A percentile compares a stretch with the other conserved stretches of the same genome.
Evolutionary conservation across 2,329 filamentous ascomycete genomes (phyloP).

Genomic region (Pleochaeta shiraiana): DNA sequence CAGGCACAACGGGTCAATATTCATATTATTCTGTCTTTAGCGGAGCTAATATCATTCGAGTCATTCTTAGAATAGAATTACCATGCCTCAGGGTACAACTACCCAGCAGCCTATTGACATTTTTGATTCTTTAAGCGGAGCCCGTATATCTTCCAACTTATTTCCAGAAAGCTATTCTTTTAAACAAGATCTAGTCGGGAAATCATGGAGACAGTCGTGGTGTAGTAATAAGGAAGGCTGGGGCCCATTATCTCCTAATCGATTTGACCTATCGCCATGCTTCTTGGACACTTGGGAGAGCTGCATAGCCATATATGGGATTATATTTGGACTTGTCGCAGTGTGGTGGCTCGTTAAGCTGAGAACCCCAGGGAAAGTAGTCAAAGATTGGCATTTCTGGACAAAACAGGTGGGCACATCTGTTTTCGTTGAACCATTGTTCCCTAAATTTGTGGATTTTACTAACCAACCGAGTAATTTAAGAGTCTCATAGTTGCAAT

Average conservation of each 20-base stretch:
- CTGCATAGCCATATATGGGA: conserved; percentile 53
- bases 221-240: conserved; percentile 86
- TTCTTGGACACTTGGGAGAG: conserved; percentile 87
- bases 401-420: conserved; percentile 67
- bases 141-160: conserved; percentile 23
- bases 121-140: conserved; percentile 40
- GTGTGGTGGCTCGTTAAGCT: conserved; percentile 59
- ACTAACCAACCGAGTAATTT: too few relatives aligned
- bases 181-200: conserved; percentile 20
- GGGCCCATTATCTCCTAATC: conserved; percentile 70
- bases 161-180: conserved; percentile 40
- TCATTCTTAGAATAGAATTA: not conserved
- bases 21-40: too few relatives aligned
- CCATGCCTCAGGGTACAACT: conserved; percentile 6
- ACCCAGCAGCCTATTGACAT: conserved; percentile 15
- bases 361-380: conserved; percentile 41
- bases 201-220: conserved; percentile 39
- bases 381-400: conserved; percentile 86
- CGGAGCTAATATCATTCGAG: too few relatives aligned
- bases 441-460: too few relatives aligned
- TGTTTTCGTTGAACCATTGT: too few relatives aligned
- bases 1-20: too few relatives aligned
- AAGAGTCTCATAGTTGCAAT: conserved; percentile 37
- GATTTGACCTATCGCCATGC: conserved; percentile 93
- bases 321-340: conserved; percentile 55